A percentile compares a stretch with the other conserved stretches of the same genome.
phyloP scores from a whole-genome alignment of 73 alveolate species.

The Tetrahymena elliotti region DNA sequence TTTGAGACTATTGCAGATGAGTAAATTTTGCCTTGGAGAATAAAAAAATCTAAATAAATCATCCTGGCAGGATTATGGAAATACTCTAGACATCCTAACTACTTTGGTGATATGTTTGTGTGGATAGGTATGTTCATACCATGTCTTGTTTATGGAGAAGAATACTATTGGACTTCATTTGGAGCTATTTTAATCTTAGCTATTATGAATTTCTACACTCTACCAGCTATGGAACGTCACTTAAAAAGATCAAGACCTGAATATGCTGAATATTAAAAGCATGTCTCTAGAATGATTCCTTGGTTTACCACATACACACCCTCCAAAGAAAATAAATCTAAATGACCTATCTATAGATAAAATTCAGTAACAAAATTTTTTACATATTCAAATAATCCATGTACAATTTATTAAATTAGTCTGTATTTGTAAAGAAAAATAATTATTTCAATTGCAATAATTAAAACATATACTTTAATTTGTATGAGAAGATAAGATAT shows the following conservation, averaged over 20 bases:
- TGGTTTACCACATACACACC: background rate
- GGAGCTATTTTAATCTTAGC: conserved; percentile 13
- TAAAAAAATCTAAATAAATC: conserved; percentile 18
- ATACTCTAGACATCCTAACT: conserved; percentile 70
- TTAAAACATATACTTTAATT: no score
- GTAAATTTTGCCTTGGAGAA: conserved; percentile 23
- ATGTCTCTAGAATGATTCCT: background rate
- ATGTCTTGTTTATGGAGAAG: conserved; percentile 37
- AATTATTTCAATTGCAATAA: no score
- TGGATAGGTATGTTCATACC: conserved; percentile 57
- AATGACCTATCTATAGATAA: no score
- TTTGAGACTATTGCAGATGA: conserved; percentile 2
- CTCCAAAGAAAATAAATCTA: background rate
- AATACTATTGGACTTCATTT: conserved; percentile 38
- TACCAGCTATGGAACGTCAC: conserved; percentile 39
- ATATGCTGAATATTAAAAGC: background rate
- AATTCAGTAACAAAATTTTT: no score
- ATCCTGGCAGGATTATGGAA: conserved; percentile 57
- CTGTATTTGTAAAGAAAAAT: no score
- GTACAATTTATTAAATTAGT: no score
- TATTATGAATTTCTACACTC: conserved; percentile 7
- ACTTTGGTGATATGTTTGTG: conserved; percentile 60
- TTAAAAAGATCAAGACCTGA: background rate
- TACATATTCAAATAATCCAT: no score
- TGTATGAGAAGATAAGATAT: no score